Evolutionary conservation across 2,329 filamentous ascomycete species (phyloP), one percentile per base, ranked within the genome.

Genomic region (Epichloe sp.): DNA sequence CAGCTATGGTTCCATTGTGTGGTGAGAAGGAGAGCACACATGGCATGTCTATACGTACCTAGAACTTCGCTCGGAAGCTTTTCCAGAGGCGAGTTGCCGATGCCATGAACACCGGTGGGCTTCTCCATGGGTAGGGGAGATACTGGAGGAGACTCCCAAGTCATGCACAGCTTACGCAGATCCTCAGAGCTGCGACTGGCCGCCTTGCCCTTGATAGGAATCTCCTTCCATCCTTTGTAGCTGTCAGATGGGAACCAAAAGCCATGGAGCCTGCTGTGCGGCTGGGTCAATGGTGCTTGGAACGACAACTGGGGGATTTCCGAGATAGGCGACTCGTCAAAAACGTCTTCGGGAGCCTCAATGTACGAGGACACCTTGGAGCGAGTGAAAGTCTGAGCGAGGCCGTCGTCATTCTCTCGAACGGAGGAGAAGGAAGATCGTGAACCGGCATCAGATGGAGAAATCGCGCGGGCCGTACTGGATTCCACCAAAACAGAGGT

Each of bases 1-100:
- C 10, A 54, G 49, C 49, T 37, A 48, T 41, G 47, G 41, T 52
- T 40, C 44, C 40, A 37, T 49, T 44, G 5, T 14, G 19, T 17
- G 41, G n/a, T 15, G n/a, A 10, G 12, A 31, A 23, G 21, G 40
- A 38, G 49, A 37, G n/a, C n/a, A 40, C 23, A 31, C 23, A 31
- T 17, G 11, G 3, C 37, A 14, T 34, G n/a, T 48, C 37, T 11
- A n/a, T 34, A 53, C 82, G 68, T 75, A 88, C 85, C 78, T 52
- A 87, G 75, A 56, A 89, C 71, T 67, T 89, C 85, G 48, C 77
- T 72, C 0, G 85, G 85, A 7, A 90, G 73, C 54, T 65, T 77
- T 70, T 89, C 86, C 41, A 90, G 68, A 26, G 75, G 71, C 21
- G 83, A 71, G 21, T 70, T 62, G 52, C 78, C 77, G n/a, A 72